Percentiles rank a stretch among this genome's conserved stretches.
Evolutionary conservation across 2,329 filamentous ascomycete species (phyloP).

Genomic region (Cytospora mali): DNA sequence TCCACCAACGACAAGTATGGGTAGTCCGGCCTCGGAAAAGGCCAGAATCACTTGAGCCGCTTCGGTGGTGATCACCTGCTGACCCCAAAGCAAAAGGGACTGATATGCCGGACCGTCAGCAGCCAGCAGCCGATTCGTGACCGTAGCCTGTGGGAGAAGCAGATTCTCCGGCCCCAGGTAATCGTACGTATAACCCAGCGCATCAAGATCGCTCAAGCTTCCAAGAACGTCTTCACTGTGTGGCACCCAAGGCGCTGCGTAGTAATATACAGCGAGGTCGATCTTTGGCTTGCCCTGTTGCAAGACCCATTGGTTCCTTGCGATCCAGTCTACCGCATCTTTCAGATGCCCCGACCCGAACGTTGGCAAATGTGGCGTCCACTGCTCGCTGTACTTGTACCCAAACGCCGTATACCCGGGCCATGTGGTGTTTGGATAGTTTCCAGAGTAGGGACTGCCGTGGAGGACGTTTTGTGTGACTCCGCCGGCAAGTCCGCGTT

Average conservation of each 20-base stretch:
- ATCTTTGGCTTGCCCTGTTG: conserved; percentile 44
- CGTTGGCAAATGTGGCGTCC: conserved; percentile 43
- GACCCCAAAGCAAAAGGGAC: conserved; percentile 43
- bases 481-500: conserved; percentile 43
- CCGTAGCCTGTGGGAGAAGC: conserved; percentile 40
- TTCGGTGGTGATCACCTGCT: conserved; percentile 40
- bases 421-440: conserved; percentile 52
- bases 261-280: conserved; percentile 44
- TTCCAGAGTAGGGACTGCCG: conserved; percentile 43
- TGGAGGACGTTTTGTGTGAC: conserved; percentile 50
- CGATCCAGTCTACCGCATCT: conserved; percentile 42
- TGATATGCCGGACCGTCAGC: conserved; percentile 44
- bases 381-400: conserved; percentile 46
- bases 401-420: conserved; percentile 48
- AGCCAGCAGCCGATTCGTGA: conserved; percentile 41
- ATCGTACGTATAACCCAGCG: conserved; percentile 44
- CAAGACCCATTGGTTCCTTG: conserved; percentile 41
- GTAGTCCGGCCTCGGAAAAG: conserved; percentile 43
- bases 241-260: conserved; percentile 25
- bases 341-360: conserved; percentile 41
- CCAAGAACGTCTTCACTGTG: conserved; percentile 30
- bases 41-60: conserved; percentile 39
- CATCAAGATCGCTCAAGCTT: conserved; percentile 9
- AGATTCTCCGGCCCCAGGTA: conserved; percentile 51
- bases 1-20: conserved; percentile 45